Evolutionary conservation across 2,329 filamentous ascomycete genomes (phyloP).

Genomic region (Hymenoscyphus salicellus): DNA sequence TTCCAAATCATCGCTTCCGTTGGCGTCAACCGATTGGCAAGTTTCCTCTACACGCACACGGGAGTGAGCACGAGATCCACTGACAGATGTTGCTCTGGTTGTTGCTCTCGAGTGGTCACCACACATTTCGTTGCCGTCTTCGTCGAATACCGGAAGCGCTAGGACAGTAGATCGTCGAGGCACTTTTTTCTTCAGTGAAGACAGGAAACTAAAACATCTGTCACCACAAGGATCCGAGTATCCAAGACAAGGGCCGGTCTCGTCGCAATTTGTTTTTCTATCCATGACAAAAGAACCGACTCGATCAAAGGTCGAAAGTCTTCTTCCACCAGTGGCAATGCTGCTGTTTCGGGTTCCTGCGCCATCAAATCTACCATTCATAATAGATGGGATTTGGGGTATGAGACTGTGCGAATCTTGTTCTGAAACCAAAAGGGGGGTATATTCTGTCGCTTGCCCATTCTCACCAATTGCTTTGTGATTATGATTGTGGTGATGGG

Average conservation of each 20-base stretch:
- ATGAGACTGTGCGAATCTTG: constrained; percentile 17
- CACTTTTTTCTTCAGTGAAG: constrained; percentile 8
- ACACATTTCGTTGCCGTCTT: neutral
- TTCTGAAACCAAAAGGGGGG: constrained; percentile 28
- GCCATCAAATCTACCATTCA: constrained; percentile 6
- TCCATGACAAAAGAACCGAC: constrained; percentile 65
- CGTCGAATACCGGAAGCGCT: neutral
- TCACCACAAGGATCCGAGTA: constrained; percentile 62
- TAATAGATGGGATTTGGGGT: constrained; percentile 2
- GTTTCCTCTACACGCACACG: neutral
- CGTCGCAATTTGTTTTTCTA: constrained; percentile 61
- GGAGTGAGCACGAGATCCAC: constrained; percentile 5
- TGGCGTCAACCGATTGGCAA: neutral
- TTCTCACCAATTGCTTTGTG: constrained; percentile 14
- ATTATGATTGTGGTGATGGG: constrained; percentile 1
- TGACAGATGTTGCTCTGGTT: constrained; percentile 3
- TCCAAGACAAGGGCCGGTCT: constrained; percentile 59
- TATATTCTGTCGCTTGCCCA: constrained; percentile 26
- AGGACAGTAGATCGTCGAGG: neutral
- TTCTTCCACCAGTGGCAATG: constrained; percentile 31
- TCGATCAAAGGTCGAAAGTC: constrained; percentile 53
- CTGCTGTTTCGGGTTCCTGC: constrained; percentile 11
- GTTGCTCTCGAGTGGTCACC: constrained; percentile 5
- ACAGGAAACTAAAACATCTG: constrained; percentile 44
- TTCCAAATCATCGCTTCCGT: constrained; percentile 1